Conservation (phyloP, 306 rosid species). For the Gynostemma pentaphyllum region DNA sequence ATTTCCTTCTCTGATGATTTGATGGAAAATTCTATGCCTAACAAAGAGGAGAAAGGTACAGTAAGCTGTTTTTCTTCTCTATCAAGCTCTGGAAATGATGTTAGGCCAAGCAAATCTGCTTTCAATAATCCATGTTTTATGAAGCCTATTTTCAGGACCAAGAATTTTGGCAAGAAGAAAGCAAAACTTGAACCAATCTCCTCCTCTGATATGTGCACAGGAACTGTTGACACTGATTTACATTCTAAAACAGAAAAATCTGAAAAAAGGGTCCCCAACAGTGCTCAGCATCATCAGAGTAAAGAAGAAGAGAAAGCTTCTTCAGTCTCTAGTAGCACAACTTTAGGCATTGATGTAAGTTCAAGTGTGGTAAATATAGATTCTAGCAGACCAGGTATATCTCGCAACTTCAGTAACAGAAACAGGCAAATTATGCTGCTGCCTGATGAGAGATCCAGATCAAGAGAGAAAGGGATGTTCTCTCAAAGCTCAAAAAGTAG, state of each 20-base stretch:
- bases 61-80: conserved; percentile 29
- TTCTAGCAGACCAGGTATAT: conserved; percentile 34
- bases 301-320: conserved; percentile 39
- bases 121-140: conserved; percentile 41
- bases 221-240: conserved; percentile 25
- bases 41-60: conserved; percentile 29
- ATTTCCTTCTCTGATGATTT: conserved; percentile 28
- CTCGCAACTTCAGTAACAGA: conserved; percentile 40
- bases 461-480: conserved; percentile 76
- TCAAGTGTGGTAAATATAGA: conserved; percentile 27
- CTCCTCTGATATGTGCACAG: conserved; percentile 23
- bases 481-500: conserved; percentile 98
- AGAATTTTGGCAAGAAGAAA: conserved; percentile 51
- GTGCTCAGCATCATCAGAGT: conserved; percentile 28
- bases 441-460: conserved; percentile 60
- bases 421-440: conserved; percentile 37
- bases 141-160: conserved; percentile 49
- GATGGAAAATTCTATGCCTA: conserved; percentile 20
- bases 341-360: conserved; percentile 42
- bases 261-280: conserved; percentile 28
- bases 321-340: conserved; percentile 30
- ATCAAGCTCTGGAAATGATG: conserved; percentile 28
- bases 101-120: conserved; percentile 41
- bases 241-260: conserved; percentile 29
- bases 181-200: conserved; percentile 45